Evolutionary conservation across 2,329 filamentous ascomycete genomes (phyloP).

Genomic region (Atkinsonella texensis): DNA sequence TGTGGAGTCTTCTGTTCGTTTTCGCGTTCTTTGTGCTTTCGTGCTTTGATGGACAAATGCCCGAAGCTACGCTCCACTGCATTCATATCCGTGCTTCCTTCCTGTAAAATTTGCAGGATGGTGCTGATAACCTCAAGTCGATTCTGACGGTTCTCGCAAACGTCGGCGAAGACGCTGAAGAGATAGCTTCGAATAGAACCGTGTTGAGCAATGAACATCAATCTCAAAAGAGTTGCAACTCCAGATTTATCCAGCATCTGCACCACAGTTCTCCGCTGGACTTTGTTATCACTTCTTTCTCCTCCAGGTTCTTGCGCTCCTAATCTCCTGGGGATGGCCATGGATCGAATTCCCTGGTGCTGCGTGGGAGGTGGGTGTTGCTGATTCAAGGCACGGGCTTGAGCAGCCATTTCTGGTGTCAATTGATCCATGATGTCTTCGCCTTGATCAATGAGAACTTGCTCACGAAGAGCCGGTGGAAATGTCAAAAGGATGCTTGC

Average conservation of each 20-base stretch:
- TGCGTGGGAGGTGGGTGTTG: constrained; percentile 19
- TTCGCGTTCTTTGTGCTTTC: constrained; percentile 57
- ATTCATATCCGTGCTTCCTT: constrained; percentile 84
- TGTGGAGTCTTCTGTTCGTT: constrained; percentile 64
- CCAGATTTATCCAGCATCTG: constrained; percentile 97
- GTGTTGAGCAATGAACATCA: constrained; percentile 95
- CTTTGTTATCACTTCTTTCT: constrained; percentile 45
- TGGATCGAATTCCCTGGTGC: constrained; percentile 19
- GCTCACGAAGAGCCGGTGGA: constrained; percentile 69
- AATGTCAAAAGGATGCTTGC: constrained; percentile 88
- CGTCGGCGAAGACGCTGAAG: constrained; percentile 77
- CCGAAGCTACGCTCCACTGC: constrained; percentile 94
- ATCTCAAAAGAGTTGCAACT: constrained; percentile 86
- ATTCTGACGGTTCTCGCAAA: constrained; percentile 95
- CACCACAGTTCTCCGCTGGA: constrained; percentile 67
- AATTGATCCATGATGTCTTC: constrained; percentile 76
- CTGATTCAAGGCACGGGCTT: constrained; percentile 61
- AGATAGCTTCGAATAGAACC: constrained; percentile 74
- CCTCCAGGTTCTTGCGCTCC: constrained; percentile 12
- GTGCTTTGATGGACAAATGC: constrained; percentile 82
- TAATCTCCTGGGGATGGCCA: constrained; percentile 14
- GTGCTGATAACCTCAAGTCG: constrained; percentile 88
- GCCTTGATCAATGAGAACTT: constrained; percentile 84
- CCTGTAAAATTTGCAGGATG: constrained; percentile 84
- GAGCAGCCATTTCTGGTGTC: constrained; percentile 73